These are phyloP conservation scores for Curvularia eragrostidis DNA, from an alignment of 2,329 filamentous ascomycete genomes.

Conservation along the genomic window DNA sequence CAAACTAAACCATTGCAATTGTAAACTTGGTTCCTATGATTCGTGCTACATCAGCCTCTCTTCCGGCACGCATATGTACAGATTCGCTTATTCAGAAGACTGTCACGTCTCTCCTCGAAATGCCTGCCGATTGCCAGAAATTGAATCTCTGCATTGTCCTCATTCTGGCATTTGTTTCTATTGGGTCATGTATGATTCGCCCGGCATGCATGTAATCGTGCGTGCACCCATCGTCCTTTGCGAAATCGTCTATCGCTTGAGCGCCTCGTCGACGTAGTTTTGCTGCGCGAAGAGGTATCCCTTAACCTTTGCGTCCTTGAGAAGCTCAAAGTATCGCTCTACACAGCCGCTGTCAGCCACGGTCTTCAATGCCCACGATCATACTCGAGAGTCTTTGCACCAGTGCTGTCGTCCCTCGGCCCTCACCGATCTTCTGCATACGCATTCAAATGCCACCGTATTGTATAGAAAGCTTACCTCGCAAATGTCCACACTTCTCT, in stretches of 20 bases:
- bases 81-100: conserved; percentile 29
- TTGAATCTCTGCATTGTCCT: conserved; percentile 16
- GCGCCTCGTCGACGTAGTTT: conserved; percentile 65
- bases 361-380: neutral
- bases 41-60: conserved; percentile 19
- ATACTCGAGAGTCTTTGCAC: neutral
- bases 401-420: neutral
- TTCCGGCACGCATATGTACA: conserved; percentile 41
- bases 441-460: neutral
- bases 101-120: conserved; percentile 13
- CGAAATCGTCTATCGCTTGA: conserved; percentile 23
- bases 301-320: conserved; percentile 78
- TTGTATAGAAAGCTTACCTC: conserved; percentile 63
- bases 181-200: conserved; percentile 3
- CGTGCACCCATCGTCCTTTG: conserved; percentile 3
- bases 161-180: conserved; percentile 7
- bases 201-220: conserved; percentile 4
- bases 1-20: conserved; percentile 15
- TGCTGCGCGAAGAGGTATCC: conserved; percentile 82
- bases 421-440: neutral
- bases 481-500: conserved; percentile 81
- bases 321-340: conserved; percentile 81
- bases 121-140: conserved; percentile 17
- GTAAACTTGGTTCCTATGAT: conserved; percentile 9
- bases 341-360: conserved; percentile 34